Conservation (phyloP, 2,329 filamentous ascomycete genomes). For the Xylariales sp. region DNA sequence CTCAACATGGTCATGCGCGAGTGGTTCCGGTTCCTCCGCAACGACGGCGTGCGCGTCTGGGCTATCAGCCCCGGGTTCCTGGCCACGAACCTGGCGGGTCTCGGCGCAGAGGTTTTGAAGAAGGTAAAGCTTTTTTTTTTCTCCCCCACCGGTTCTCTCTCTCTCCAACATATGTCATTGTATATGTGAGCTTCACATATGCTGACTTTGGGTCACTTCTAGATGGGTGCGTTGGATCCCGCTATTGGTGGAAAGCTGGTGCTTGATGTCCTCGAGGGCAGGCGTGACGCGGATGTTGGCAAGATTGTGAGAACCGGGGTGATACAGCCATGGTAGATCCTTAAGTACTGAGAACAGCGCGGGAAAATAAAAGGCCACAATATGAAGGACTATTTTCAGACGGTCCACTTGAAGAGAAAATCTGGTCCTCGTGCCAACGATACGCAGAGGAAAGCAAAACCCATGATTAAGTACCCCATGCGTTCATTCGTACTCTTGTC, state of each 20-base stretch:
- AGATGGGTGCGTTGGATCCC: conserved; percentile 18
- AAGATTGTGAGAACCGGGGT: conserved; percentile 15
- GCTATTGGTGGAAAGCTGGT: conserved; percentile 25
- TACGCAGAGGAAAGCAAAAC: too few species aligned
- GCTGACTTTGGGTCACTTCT: conserved; percentile 11
- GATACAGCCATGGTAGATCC: conserved; percentile 15
- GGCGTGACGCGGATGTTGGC: conserved; percentile 27
- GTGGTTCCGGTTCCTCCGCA: conserved; percentile 31
- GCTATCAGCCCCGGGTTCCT: conserved; percentile 18
- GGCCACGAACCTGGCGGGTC: conserved; percentile 13
- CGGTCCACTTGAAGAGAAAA: too few species aligned
- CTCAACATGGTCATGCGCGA: conserved; percentile 46
- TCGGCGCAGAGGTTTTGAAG: conserved; percentile 5
- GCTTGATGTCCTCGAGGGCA: conserved; percentile 26
- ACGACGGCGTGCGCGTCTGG: conserved; percentile 43
- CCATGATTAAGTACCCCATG: too few species aligned
- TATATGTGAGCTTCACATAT: neutral
- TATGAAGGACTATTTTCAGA: too few species aligned
- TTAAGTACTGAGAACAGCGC: too few species aligned
- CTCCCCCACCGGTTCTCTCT: too few species aligned
- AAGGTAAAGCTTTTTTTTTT: too few species aligned
- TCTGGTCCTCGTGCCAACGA: too few species aligned
- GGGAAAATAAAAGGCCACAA: too few species aligned
- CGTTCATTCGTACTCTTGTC: too few species aligned
- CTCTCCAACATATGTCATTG: neutral